Conservation (phyloP, 202 grass and related monocot species). For the Tripidium arundinaceum region DNA sequence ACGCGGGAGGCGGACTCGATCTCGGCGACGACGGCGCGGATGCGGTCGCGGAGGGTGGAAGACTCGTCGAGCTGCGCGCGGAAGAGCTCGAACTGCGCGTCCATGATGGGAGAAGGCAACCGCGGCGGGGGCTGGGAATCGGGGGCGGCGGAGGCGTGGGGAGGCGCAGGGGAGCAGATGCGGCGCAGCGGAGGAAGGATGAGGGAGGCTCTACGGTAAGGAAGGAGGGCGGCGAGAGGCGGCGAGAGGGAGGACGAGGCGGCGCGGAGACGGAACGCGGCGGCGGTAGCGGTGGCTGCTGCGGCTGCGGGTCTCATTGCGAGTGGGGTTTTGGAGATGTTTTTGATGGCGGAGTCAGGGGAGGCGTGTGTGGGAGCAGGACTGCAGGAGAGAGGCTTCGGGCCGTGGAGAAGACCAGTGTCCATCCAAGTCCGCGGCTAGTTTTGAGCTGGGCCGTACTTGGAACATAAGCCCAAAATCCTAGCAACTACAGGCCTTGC, state of each 20-base stretch:
- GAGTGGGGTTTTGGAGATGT: conserved; percentile 29
- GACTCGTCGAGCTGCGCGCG: conserved; percentile 59
- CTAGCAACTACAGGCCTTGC: neutral
- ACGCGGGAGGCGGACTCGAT: conserved; percentile 57
- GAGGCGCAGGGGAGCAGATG: conserved; percentile 5
- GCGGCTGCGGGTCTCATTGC: conserved; percentile 35
- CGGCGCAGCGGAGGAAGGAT: conserved; percentile 10
- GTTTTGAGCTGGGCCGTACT: neutral
- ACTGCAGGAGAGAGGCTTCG: neutral
- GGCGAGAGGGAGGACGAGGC: conserved; percentile 7
- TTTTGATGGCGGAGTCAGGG: conserved; percentile 8
- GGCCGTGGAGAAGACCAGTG: neutral
- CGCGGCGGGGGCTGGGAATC: conserved; percentile 8
- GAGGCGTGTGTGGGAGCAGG: neutral
- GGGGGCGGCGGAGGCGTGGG: conserved; percentile 14
- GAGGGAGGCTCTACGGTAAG: neutral
- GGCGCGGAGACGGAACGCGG: conserved; percentile 22
- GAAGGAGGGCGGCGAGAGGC: neutral
- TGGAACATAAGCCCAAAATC: neutral
- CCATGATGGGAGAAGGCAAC: conserved; percentile 42
- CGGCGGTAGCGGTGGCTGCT: conserved; percentile 33
- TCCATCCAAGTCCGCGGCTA: neutral
- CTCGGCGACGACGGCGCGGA: conserved; percentile 44
- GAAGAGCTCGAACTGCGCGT: conserved; percentile 68
- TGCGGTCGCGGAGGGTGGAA: conserved; percentile 47